A percentile compares a stretch with the other conserved stretches of the same genome.
phyloP scores from a whole-genome alignment of 176 grass and related monocot species.

The Thalia dealbata region DNA sequence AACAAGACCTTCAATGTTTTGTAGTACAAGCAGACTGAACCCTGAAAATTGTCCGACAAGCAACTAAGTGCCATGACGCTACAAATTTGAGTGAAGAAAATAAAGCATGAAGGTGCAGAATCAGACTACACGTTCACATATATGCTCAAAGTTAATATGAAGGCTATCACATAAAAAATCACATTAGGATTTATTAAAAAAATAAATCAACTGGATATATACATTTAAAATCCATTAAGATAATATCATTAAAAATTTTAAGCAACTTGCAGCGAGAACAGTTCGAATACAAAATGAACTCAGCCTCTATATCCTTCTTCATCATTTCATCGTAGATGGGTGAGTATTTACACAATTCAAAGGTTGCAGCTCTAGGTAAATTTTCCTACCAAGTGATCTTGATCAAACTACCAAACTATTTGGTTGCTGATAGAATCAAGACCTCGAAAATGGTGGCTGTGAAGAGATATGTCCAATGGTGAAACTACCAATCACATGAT shows the following conservation, averaged over 20 bases:
- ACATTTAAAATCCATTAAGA: too few species aligned
- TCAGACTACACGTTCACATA: not conserved
- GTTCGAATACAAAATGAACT: not conserved
- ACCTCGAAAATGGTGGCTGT: not conserved
- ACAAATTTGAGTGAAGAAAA: not conserved
- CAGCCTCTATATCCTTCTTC: not conserved
- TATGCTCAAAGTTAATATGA: not conserved
- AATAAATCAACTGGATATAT: too few species aligned
- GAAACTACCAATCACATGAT: too few species aligned
- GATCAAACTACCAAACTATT: not conserved
- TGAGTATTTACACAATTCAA: not conserved
- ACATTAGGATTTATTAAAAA: too few species aligned
- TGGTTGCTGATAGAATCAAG: not conserved
- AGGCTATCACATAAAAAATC: too few species aligned
- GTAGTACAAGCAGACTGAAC: constrained; percentile 75
- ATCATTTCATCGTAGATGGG: not conserved
- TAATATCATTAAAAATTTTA: too few species aligned
- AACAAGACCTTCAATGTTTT: constrained; percentile 49
- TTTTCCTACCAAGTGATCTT: not conserved
- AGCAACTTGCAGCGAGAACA: not conserved
- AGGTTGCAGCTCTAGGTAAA: not conserved
- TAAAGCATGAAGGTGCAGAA: not conserved
- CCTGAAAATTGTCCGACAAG: constrained; percentile 28
- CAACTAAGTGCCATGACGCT: not conserved
- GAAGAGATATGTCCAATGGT: not conserved